Percentiles rank a stretch among this genome's conserved stretches.
Conservation (phyloP, 306 rosid genomes). For the Dryas octopetala region DNA sequence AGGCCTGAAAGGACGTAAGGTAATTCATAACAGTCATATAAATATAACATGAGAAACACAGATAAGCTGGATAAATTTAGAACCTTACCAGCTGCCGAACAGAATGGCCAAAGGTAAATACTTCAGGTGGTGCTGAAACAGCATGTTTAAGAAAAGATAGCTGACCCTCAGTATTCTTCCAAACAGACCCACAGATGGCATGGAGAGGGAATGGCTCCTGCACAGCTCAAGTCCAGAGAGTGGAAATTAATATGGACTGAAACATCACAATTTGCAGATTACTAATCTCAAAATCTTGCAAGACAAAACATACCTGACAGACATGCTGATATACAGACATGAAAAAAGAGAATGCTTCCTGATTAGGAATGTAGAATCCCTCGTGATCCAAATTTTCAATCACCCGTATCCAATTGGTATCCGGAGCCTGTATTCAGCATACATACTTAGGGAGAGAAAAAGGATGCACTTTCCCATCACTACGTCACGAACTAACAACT, state of each 20-base stretch:
- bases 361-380: conserved; percentile 86
- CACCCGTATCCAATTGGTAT: conserved; percentile 71
- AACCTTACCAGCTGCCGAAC: conserved; percentile 72
- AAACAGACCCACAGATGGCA: conserved; percentile 85
- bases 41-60: neutral
- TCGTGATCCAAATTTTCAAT: conserved; percentile 92
- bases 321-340: conserved; percentile 72
- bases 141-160: conserved; percentile 89
- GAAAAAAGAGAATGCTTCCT: conserved; percentile 87
- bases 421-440: conserved; percentile 71
- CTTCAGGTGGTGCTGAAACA: conserved; percentile 75
- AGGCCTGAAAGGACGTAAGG: conserved; percentile 47
- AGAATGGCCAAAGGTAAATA: conserved; percentile 81
- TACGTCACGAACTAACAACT: neutral
- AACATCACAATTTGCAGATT: conserved; percentile 1
- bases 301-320: conserved; percentile 61
- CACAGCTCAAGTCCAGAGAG: conserved; percentile 29
- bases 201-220: conserved; percentile 98
- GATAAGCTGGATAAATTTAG: conserved; percentile 21
- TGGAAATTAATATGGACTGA: conserved; percentile 1
- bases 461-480: neutral
- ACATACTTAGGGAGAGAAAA: conserved; percentile 12
- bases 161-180: conserved; percentile 98
- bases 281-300: neutral
- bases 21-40: conserved; percentile 10